Base-by-base conservation (phyloP, 1,139 yeast genomes). In the Geotrichum carabidarum region DNA sequence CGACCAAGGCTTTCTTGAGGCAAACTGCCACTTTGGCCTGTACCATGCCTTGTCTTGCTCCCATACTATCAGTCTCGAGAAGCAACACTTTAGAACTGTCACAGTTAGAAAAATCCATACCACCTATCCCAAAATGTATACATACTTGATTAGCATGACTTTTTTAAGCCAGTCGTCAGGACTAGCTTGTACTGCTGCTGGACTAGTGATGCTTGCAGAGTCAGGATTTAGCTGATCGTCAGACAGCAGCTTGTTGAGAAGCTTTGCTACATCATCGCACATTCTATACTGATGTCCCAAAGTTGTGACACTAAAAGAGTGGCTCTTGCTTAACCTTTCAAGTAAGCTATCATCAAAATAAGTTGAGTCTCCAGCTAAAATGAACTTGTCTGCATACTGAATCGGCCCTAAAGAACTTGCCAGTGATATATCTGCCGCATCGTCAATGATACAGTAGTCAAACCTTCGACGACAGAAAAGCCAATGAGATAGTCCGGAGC, bases 391-490 rank as follows among this genome's bases (percentile, higher is more conserved):
- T 38, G 93, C 84, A 58, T 80, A 80, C 36, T 91, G 71, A 45
- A 93, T 68, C 0, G 99, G 98, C 0, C 99, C 99, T 31, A 93
- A 69, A 62, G 94, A 86, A 4, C 87, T 78, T 0, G 99, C 99
- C 74, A 93, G 75, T 0, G 97, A 84, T 0, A 91, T 88, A 65
- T 93, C 99, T 0, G 98, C 90, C 0, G 99, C 98, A 67, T 93
- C 99, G 68, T 93, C 99, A 48, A 94, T 80, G 45, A 93, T 91
- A 65, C 98, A 94, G 66, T 87, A 91, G 66, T 93, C 99, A 69
- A 93, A 93, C 18, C 74, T 75, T 34, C 80, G 72, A 50, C 86
- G 72, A 50, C 74, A 72, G 68, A 84, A 80, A 18, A 83, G 71
- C 67, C 83, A 74, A 55, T 68, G 65, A 18, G 75, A 78, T 32